A percentile compares a stretch with the other conserved stretches of the same genome.
phyloP scores from a whole-genome alignment of 202 grass and related monocot genomes.

The Brachypodium distachyon region DNA sequence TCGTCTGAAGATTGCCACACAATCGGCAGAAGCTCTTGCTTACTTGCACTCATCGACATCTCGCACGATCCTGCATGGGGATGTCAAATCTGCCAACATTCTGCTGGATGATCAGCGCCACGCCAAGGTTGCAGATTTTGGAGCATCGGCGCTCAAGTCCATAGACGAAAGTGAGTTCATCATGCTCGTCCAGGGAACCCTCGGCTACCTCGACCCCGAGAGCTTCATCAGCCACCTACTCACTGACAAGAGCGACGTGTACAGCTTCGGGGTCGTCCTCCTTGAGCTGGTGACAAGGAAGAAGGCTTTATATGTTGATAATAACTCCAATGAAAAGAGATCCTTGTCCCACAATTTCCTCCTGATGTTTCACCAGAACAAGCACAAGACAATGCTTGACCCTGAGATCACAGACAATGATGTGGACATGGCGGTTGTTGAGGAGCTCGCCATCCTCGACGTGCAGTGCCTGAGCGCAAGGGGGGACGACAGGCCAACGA shows the following conservation, averaged over 20 bases:
- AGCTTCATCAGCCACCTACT: constrained; percentile 19
- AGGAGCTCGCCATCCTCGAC: constrained; percentile 14
- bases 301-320: constrained; percentile 5
- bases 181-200: constrained; percentile 35
- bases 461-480: constrained; percentile 20
- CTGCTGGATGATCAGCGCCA: constrained; percentile 27
- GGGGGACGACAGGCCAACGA: constrained; percentile 29
- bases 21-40: constrained; percentile 33
- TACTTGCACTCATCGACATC: constrained; percentile 47
- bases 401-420: constrained; percentile 12
- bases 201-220: constrained; percentile 49
- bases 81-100: constrained; percentile 59
- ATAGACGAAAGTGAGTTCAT: constrained; percentile 34
- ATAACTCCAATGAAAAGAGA: background rate
- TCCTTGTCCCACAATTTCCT: constrained; percentile 24
- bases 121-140: constrained; percentile 45
- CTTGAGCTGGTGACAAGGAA: constrained; percentile 46
- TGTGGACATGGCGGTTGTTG: background rate
- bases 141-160: constrained; percentile 34
- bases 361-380: constrained; percentile 6
- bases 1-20: constrained; percentile 30
- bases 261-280: constrained; percentile 41
- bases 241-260: constrained; percentile 42
- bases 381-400: constrained; percentile 10
- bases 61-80: constrained; percentile 44